A percentile compares a stretch with the other conserved stretches of the same genome.
Conservation (phyloP, 2,329 filamentous ascomycete species). For the Falciphora oryzae region DNA sequence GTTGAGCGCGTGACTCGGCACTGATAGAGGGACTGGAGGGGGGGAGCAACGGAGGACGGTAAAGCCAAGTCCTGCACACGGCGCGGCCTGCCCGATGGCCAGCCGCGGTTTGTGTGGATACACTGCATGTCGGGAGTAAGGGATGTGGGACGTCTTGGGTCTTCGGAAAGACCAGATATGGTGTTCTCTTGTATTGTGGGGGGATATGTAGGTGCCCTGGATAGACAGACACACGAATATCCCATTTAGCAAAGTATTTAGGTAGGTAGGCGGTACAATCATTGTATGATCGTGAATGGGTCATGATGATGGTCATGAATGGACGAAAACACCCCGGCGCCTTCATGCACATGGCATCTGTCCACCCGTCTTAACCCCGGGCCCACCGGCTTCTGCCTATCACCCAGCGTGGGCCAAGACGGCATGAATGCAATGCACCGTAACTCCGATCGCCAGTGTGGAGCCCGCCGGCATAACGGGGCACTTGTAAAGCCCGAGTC, state of each 20-base stretch:
- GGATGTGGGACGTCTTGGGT: too few species aligned
- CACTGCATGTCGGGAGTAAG: neutral
- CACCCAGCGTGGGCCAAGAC: neutral
- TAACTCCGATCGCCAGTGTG: neutral
- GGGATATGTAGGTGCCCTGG: neutral
- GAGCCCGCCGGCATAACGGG: neutral
- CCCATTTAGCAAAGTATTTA: neutral
- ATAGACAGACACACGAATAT: neutral
- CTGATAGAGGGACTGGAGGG: neutral
- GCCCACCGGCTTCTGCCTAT: neutral
- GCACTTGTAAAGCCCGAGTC: neutral
- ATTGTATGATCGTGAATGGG: neutral
- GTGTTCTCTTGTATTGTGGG: too few species aligned
- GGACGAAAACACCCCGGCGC: neutral
- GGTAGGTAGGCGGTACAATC: neutral
- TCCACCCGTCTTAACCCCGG: neutral
- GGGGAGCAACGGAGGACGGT: neutral
- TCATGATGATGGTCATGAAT: neutral
- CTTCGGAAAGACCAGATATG: too few species aligned
- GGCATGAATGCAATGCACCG: neutral
- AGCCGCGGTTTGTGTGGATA: neutral
- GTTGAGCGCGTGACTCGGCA: conserved; percentile 32
- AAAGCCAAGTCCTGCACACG: neutral
- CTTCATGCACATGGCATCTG: too few species aligned
- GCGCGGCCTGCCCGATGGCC: too few species aligned